Percentiles rank a stretch among this genome's conserved stretches.
Conservation (phyloP, 805 yeast species). For the Pichia deserticola region DNA sequence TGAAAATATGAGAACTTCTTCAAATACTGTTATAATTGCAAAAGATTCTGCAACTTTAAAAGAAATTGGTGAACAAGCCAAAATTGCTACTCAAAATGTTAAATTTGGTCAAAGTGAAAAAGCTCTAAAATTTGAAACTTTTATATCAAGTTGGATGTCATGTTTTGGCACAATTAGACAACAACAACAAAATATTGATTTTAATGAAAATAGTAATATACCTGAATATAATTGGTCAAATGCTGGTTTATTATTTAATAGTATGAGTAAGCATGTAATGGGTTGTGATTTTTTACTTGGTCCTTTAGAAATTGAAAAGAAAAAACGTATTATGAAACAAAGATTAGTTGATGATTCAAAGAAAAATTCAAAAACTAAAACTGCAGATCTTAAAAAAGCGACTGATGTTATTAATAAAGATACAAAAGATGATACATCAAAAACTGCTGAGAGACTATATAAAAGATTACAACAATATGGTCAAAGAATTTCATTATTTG, state of each 20-base stretch:
- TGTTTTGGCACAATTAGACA: constrained; percentile 23
- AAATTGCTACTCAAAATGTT: constrained; percentile 54
- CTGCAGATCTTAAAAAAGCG: constrained; percentile 50
- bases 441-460: constrained; percentile 51
- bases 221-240: constrained; percentile 49
- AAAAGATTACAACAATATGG: constrained; percentile 20
- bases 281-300: constrained; percentile 62
- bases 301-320: constrained; percentile 57
- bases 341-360: constrained; percentile 38
- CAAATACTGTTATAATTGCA: constrained; percentile 38
- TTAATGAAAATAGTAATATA: not conserved
- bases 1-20: constrained; percentile 31
- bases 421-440: constrained; percentile 51
- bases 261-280: constrained; percentile 39
- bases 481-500: constrained; percentile 47
- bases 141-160: constrained; percentile 34
- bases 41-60: constrained; percentile 59
- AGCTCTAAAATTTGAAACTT: constrained; percentile 42
- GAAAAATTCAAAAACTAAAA: constrained; percentile 30
- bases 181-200: constrained; percentile 5
- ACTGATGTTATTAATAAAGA: constrained; percentile 43
- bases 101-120: constrained; percentile 50
- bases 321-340: constrained; percentile 27
- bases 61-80: constrained; percentile 55
- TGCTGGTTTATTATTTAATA: constrained; percentile 45